Evolutionary conservation across 225 moss, liverwort and hornwort genomes (phyloP).

Genomic region (Sphagnum tenellum): DNA sequence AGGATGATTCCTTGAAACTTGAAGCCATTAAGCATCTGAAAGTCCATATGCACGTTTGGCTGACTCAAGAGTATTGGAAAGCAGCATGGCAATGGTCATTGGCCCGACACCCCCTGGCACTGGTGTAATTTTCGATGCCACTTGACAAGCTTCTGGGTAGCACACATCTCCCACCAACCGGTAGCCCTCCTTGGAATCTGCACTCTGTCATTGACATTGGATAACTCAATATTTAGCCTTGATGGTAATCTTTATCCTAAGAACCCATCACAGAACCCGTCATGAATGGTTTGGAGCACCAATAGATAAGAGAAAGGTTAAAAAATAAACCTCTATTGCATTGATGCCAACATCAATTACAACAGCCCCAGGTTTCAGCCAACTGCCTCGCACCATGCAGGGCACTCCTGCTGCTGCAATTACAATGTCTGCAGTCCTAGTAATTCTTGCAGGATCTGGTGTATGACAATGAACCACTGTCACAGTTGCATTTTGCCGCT

Average conservation of each 20-base stretch:
- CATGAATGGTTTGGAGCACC: no score
- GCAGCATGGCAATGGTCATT: slow-evolving; percentile 88
- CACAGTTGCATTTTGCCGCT: slow-evolving; percentile 82
- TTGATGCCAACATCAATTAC: slow-evolving; percentile 91
- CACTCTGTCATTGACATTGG: slow-evolving; percentile 25
- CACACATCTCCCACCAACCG: slow-evolving; percentile 89
- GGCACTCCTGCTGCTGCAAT: slow-evolving; percentile 88
- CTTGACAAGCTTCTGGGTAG: slow-evolving; percentile 73
- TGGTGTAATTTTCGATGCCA: slow-evolving; percentile 85
- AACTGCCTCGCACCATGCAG: slow-evolving; percentile 74
- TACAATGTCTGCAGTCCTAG: slow-evolving; percentile 70
- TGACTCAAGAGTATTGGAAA: slow-evolving; percentile 58
- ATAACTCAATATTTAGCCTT: no score
- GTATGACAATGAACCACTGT: slow-evolving; percentile 72
- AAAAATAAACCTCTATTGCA: slow-evolving; percentile 40
- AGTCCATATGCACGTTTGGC: slow-evolving; percentile 20
- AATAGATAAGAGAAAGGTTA: no score
- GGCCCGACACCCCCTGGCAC: slow-evolving; percentile 96
- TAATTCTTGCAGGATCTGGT: slow-evolving; percentile 62
- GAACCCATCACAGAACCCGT: no score
- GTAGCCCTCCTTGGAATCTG: slow-evolving; percentile 59
- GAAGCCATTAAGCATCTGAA: background rate
- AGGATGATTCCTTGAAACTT: no score
- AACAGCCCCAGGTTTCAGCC: slow-evolving; percentile 88
- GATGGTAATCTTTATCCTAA: no score